Conservation (phyloP, 768 basidiomycete species). For the Tulasnella sp. region DNA sequence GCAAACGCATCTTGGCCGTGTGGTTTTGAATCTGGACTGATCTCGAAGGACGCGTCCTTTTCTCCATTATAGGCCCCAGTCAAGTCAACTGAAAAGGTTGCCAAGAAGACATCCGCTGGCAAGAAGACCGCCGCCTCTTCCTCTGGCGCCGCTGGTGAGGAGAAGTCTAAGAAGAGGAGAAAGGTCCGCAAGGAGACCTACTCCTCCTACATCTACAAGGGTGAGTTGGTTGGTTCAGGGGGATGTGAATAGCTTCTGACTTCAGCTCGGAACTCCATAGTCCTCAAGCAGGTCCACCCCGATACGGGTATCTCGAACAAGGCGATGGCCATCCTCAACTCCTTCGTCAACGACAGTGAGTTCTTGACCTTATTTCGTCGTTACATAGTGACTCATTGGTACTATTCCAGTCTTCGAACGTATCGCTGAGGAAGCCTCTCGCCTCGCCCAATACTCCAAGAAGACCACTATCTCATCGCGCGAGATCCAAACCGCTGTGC, state of each 20-base stretch:
- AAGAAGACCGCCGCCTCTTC: constrained; percentile 46
- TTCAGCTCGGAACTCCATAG: constrained; percentile 34
- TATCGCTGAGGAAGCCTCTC: constrained; percentile 79
- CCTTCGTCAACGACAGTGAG: constrained; percentile 72
- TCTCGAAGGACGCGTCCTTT: neutral
- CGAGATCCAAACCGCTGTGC: constrained; percentile 95
- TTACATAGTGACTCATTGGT: constrained; percentile 34
- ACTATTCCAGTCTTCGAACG: constrained; percentile 65
- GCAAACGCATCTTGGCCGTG: too few relatives aligned
- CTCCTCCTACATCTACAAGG: constrained; percentile 93
- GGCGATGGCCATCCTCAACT: constrained; percentile 88
- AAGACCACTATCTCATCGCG: constrained; percentile 98
- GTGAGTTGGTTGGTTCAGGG: constrained; percentile 38
- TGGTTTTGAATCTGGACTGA: constrained; percentile 15
- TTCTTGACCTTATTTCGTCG: constrained; percentile 33
- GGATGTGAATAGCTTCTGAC: constrained; percentile 2
- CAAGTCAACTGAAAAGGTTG: constrained; percentile 53
- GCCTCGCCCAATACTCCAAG: constrained; percentile 97
- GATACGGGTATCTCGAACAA: constrained; percentile 99
- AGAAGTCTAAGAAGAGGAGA: constrained; percentile 88
- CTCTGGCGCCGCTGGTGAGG: constrained; percentile 52
- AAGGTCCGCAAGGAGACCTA: constrained; percentile 90
- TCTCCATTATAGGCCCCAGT: constrained; percentile 39
- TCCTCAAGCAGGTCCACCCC: constrained; percentile 95
- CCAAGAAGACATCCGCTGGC: constrained; percentile 53